Percentiles rank a stretch among this genome's conserved stretches.
These are phyloP conservation scores for Entomortierella beljakovae DNA, from an alignment of 192 early-diverging fungal genomes.

Conservation along the genomic window DNA sequence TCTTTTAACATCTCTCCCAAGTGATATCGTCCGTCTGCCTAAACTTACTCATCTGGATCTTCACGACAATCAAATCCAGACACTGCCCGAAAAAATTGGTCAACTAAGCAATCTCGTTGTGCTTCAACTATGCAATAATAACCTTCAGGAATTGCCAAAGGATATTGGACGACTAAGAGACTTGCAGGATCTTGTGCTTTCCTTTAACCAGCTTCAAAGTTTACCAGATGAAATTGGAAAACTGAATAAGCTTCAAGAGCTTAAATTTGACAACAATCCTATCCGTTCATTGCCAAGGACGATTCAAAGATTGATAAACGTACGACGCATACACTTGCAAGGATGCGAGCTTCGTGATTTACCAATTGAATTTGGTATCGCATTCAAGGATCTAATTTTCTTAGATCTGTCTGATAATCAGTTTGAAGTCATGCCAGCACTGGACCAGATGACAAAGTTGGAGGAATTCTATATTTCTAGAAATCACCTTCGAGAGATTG, in stretches of 20 bases:
- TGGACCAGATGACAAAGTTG: conserved; percentile 54
- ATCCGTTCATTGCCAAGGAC: conserved; percentile 44
- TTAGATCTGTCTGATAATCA: conserved; percentile 55
- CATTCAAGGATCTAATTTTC: conserved; percentile 45
- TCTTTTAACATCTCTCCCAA: conserved; percentile 53
- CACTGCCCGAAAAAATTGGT: conserved; percentile 61
- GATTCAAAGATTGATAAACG: conserved; percentile 33
- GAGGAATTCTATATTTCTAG: conserved; percentile 55
- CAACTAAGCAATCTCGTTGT: conserved; percentile 57
- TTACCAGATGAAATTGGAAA: conserved; percentile 61
- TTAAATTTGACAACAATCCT: conserved; percentile 59
- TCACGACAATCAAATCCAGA: conserved; percentile 58
- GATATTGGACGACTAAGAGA: conserved; percentile 55
- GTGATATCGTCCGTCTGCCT: conserved; percentile 51
- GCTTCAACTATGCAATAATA: conserved; percentile 63
- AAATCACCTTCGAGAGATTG: conserved; percentile 52
- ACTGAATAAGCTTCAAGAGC: conserved; percentile 52
- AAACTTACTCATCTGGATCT: conserved; percentile 58
- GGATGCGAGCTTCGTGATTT: conserved; percentile 54
- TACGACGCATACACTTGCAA: conserved; percentile 54
- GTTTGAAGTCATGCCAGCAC: conserved; percentile 52
- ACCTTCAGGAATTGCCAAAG: conserved; percentile 52
- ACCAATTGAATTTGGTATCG: conserved; percentile 52
- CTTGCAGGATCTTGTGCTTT: conserved; percentile 64
- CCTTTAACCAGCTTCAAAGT: conserved; percentile 56